Percentiles rank a stretch among this genome's conserved stretches.
Evolutionary conservation across 1,284 basidiomycete species (phyloP).

Genomic region (Leccinum pachyderme): DNA sequence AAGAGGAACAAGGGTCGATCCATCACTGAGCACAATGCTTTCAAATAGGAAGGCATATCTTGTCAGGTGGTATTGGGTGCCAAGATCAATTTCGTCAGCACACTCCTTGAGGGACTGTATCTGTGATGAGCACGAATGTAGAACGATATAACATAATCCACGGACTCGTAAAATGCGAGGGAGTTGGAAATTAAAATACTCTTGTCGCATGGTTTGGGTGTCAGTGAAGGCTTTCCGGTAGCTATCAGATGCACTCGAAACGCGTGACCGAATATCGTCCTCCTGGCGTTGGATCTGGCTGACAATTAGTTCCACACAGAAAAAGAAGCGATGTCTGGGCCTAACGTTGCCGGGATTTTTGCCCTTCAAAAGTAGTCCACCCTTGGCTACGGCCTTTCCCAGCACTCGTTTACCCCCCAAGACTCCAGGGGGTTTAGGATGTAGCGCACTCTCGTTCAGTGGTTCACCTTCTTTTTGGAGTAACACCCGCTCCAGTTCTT

Average conservation of each 20-base stretch:
- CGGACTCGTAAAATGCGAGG: slow-evolving; percentile 89
- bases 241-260: slow-evolving; percentile 84
- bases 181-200: slow-evolving; percentile 96
- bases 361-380: slow-evolving; percentile 87
- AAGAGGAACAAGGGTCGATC: slow-evolving; percentile 77
- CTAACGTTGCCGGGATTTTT: slow-evolving; percentile 88
- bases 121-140: slow-evolving; percentile 13
- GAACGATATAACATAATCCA: slow-evolving; percentile 16
- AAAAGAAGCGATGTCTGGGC: slow-evolving; percentile 14
- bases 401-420: slow-evolving; percentile 73
- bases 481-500: slow-evolving; percentile 93
- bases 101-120: slow-evolving; percentile 90
- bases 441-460: slow-evolving; percentile 74
- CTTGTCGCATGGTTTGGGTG: slow-evolving; percentile 87
- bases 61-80: slow-evolving; percentile 94
- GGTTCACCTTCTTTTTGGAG: slow-evolving; percentile 94
- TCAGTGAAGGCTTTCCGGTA: slow-evolving; percentile 92
- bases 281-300: slow-evolving; percentile 87
- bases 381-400: slow-evolving; percentile 89
- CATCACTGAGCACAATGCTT: slow-evolving; percentile 86
- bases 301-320: slow-evolving; percentile 9
- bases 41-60: slow-evolving; percentile 95
- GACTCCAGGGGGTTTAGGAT: slow-evolving; percentile 51
- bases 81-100: slow-evolving; percentile 94
- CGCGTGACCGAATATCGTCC: slow-evolving; percentile 85